Percentiles rank a stretch among this genome's conserved stretches.
Evolutionary conservation across 2,329 filamentous ascomycete genomes (phyloP).

Genomic region (Aspergillus tanneri): DNA sequence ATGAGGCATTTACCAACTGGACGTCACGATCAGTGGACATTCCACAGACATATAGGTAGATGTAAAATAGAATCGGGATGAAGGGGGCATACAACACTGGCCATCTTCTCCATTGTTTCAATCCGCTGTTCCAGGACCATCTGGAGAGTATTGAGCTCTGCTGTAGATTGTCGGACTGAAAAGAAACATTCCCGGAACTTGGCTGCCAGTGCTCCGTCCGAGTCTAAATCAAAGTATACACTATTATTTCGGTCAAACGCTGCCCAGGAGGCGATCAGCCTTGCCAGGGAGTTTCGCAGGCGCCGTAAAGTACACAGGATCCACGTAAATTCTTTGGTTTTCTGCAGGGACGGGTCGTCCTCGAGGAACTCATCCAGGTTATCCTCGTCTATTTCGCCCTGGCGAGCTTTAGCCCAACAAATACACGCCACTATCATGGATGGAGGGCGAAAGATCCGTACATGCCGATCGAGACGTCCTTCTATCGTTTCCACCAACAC

Average conservation of each 20-base stretch:
- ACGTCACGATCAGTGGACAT: no score
- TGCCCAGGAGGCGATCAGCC: not conserved
- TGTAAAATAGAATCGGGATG: not conserved
- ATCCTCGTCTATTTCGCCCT: conserved; percentile 1
- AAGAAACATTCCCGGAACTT: conserved; percentile 9
- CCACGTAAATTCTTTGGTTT: conserved; percentile 8
- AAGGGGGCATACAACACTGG: conserved; percentile 1
- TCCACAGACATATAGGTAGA: conserved; percentile 1
- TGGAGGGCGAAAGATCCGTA: not conserved
- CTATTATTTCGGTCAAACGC: conserved; percentile 5
- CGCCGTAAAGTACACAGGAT: conserved; percentile 4
- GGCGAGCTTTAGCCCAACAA: not conserved
- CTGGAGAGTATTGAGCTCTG: conserved; percentile 1
- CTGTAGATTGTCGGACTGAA: conserved; percentile 2
- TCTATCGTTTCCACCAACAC: conserved; percentile 2
- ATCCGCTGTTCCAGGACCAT: conserved; percentile 5
- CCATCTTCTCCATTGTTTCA: conserved; percentile 8
- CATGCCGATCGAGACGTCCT: not conserved
- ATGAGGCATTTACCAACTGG: conserved; percentile 16
- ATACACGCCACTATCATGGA: not conserved
- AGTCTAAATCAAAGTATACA: conserved; percentile 11
- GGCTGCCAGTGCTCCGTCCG: conserved; percentile 5
- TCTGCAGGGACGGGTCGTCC: conserved; percentile 2
- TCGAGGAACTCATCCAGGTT: conserved; percentile 2
- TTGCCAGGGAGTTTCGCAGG: conserved; percentile 1